These are phyloP conservation scores for Rhipidocladum racemiflorum DNA, from an alignment of 176 grass and related monocot genomes.

Conservation along the genomic window DNA sequence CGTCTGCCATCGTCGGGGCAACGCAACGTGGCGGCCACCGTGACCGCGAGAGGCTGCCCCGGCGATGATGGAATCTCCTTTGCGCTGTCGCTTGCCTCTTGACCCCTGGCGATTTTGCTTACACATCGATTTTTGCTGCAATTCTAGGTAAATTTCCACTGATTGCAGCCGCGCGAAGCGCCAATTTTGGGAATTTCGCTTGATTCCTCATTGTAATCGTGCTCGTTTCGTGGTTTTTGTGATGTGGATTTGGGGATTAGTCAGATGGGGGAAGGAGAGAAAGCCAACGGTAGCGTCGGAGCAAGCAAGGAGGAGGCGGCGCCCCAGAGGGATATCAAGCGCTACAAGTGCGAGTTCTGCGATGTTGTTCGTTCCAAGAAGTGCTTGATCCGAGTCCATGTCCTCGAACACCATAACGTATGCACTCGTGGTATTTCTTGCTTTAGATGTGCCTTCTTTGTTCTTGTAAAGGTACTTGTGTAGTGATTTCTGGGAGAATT, in stretches of 20 bases:
- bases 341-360: conserved; percentile 65
- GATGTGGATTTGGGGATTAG: background rate
- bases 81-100: conserved; percentile 17
- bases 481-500: background rate
- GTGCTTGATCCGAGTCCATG: conserved; percentile 46
- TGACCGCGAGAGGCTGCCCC: conserved; percentile 33
- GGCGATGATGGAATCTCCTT: background rate
- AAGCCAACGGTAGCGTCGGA: background rate
- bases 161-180: background rate
- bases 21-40: conserved; percentile 35
- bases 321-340: conserved; percentile 37
- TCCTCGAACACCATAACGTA: conserved; percentile 49
- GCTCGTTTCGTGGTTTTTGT: background rate
- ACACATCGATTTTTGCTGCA: background rate
- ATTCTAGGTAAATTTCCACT: conserved; percentile 6
- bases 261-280: conserved; percentile 26
- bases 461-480: background rate
- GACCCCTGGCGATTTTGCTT: background rate
- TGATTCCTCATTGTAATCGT: background rate
- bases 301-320: background rate
- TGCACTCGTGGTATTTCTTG: background rate
- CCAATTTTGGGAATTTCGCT: background rate
- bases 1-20: conserved; percentile 18
- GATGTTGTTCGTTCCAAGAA: conserved; percentile 61
- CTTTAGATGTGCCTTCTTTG: background rate